Evolutionary conservation across 2,329 filamentous ascomycete species (phyloP).

Genomic region (Talaromyces albobiverticillius): DNA sequence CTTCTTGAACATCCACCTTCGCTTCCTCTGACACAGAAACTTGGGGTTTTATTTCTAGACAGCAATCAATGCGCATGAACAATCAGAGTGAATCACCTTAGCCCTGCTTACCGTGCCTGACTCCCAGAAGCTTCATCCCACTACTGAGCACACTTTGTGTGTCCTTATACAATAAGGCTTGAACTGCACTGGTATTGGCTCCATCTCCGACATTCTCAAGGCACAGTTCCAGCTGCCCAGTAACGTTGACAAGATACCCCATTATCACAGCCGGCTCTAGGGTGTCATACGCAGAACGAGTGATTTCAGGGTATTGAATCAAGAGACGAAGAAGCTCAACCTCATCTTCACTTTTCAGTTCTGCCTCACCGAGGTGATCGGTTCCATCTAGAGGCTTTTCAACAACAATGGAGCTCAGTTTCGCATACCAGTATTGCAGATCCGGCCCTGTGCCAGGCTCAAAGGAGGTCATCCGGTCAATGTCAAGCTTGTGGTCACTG

Average conservation of each 20-base stretch:
- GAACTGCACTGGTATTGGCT: background rate
- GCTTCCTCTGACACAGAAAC: too few relatives aligned
- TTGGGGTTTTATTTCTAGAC: too few relatives aligned
- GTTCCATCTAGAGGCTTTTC: background rate
- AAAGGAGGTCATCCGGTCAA: background rate
- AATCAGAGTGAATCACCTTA: too few relatives aligned
- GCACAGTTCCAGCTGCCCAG: background rate
- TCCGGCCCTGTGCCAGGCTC: background rate
- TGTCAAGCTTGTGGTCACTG: background rate
- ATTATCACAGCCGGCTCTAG: background rate
- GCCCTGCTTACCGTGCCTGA: too few relatives aligned
- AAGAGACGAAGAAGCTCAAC: background rate
- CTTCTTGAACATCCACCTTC: too few relatives aligned
- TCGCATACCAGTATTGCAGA: background rate
- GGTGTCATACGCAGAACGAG: background rate
- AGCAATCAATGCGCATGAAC: too few relatives aligned
- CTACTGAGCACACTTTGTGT: background rate
- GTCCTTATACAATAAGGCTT: background rate
- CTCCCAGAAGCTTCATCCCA: constrained; percentile 1
- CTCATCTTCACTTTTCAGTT: background rate
- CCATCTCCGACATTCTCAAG: background rate
- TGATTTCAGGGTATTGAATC: constrained; percentile 1
- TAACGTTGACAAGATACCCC: background rate
- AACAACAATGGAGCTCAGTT: background rate
- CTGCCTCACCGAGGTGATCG: background rate